Evolutionary conservation across 1,284 basidiomycete species (phyloP), one percentile per base, ranked within the genome.

Genomic region (Marasmius sp.): DNA sequence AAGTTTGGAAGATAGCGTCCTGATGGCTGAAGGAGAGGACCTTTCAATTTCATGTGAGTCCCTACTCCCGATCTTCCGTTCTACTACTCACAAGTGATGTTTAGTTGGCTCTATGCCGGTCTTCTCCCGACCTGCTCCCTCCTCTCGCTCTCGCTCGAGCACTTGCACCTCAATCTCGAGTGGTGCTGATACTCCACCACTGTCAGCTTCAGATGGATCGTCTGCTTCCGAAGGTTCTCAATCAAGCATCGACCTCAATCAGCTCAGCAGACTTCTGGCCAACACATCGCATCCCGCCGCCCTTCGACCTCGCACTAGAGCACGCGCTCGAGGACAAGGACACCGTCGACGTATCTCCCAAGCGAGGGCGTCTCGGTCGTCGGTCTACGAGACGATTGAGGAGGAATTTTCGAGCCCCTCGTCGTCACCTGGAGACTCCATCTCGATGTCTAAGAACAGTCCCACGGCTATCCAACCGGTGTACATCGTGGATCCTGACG

Each of bases 381-480:
- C 91, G 0, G 80, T 91, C 0, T 92, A 91, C 63, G 90, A 92
- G 70, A 92, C 88, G 0, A 93, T 93, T 59, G 80, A 90, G 57
- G 90, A 93, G 65, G 91, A 93, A 65, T 71, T 79, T 7, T 78
- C 79, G 1, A 76, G 74, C 54, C 75, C 80, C 1, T 36, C 22
- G 39, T 59, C 57, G n/a, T 61, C 59, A 4, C 62, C 62, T 1
- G 37, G 39, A 0, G 62, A 70, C 18, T 72, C 72, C 53, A 69
- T 74, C 0, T 37, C 72, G 16, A 57, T 63, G 7, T 72, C 74
- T 9, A 75, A 69, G 65, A 76, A 72, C 38, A 71, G 69, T 34
- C 76, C 76, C 0, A 78, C 78, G 0, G 74, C 69, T 1, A 68
- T 71, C 36, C 79, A 80, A 64, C 77, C 79, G 0, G 73, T 91